Evolutionary conservation across 73 alveolate genomes (phyloP), one percentile per base, ranked within the genome.

Genomic region (Symbiodinium natans): DNA sequence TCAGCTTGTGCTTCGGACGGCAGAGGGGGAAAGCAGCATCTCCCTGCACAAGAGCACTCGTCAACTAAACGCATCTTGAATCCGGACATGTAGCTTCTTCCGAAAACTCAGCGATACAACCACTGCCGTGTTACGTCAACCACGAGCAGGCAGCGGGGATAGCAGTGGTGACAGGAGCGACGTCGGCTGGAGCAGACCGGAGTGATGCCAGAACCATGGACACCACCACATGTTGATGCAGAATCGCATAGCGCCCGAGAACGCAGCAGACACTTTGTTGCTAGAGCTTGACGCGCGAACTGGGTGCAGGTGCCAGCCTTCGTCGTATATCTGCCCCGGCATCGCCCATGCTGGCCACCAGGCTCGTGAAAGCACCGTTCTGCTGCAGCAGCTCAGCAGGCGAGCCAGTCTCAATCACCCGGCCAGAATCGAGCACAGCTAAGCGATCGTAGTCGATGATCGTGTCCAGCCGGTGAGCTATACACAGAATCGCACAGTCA

Each of bases 381-480:
- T 41, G 93, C 33, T 25, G 90, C 52, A 87, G 56, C 54, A 87
- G 74, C 59, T 87, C 94, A 3, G 71, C 23, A 36, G 94, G 94
- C 9, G 94, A 52, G n/a, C 94, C 94, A 36, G 74, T 38, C 34
- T 87, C 94, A 5, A 87, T n/a, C 42, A 87, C 94, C 31, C 74
- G 40, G 27, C 94, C 94, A 2, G 71, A 43, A 56, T 71, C 48
- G 19, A 25, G 52, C 27, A 33, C 86, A 15, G 41, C 86, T 13
- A 75, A 25, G 52, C 86, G 52, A 17, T 99, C 99, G 48, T 99
- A 99, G 83, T 99, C 99, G 33, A 99, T 99, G 56, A 99, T 99
- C 27, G 99, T 99, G 42, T 99, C 98, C 71, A 99, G 88, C 92
- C 99, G 99, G 96, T 99, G 99, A 29, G 99, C 99, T 41, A 99